Evolutionary conservation across 108 stramenopile genomes (phyloP).

Genomic region (Cylindrotheca fusiformis): DNA sequence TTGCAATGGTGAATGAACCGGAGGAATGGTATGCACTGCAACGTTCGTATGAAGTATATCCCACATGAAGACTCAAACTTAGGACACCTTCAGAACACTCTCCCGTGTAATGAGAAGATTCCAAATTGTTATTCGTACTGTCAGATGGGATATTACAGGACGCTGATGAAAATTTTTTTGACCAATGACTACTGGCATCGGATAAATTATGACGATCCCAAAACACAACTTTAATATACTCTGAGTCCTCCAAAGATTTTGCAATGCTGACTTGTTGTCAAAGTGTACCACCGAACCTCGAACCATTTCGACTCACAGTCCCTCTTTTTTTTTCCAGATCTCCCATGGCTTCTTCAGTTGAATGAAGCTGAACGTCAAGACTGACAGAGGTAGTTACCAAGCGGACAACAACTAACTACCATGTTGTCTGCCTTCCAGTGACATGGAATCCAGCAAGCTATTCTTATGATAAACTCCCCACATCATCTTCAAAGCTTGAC

Average conservation of each 20-base stretch:
- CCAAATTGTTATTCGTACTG: slow-evolving; percentile 52
- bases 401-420: no score
- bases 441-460: no score
- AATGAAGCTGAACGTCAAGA: no score
- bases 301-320: no score
- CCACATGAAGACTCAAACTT: slow-evolving; percentile 51
- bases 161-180: slow-evolving; percentile 32
- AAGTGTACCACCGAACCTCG: no score
- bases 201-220: slow-evolving; percentile 23
- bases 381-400: no score
- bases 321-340: no score
- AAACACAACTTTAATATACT: slow-evolving; percentile 51
- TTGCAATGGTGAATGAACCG: slow-evolving; percentile 37
- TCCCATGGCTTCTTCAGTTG: no score
- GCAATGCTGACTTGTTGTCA: no score
- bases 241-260: slow-evolving; percentile 36
- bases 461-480: no score
- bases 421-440: no score
- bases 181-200: slow-evolving; percentile 49
- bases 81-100: slow-evolving; percentile 55
- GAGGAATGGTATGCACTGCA: background rate
- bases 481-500: no score
- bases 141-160: slow-evolving; percentile 31
- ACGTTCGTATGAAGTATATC: background rate
- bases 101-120: slow-evolving; percentile 38